These are phyloP conservation scores for Domatiomyces catenatus DNA, from an alignment of 2,329 filamentous ascomycete species.

Conservation along the genomic window DNA sequence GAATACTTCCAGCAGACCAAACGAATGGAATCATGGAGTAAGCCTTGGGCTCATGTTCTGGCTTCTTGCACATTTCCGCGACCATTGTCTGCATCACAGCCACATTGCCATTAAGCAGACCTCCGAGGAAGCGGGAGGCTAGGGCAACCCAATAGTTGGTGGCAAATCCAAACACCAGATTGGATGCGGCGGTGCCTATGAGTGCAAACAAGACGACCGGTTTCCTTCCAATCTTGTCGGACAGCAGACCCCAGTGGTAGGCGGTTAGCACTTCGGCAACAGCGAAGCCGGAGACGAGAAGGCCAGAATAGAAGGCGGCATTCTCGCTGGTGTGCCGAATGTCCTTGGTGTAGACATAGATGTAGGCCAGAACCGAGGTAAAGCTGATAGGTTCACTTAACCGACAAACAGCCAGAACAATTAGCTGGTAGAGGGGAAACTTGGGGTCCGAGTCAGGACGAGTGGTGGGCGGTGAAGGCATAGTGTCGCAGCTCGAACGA, in stretches of 20 bases:
- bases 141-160: conserved; percentile 29
- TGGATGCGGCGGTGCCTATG: conserved; percentile 24
- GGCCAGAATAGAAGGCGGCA: conserved; percentile 5
- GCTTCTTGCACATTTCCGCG: conserved; percentile 51
- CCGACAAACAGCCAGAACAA: conserved; percentile 19
- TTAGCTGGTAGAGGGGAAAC: background rate
- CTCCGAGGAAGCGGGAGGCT: conserved; percentile 36
- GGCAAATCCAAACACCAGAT: conserved; percentile 28
- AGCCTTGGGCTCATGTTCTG: conserved; percentile 26
- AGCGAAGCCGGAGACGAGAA: conserved; percentile 28
- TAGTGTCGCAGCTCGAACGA: background rate
- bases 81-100: conserved; percentile 62
- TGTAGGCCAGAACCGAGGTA: conserved; percentile 32
- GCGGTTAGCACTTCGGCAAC: conserved; percentile 30
- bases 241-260: conserved; percentile 28
- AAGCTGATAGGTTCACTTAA: conserved; percentile 33
- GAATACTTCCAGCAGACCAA: conserved; percentile 2
- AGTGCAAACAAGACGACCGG: conserved; percentile 23
- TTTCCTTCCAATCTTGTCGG: conserved; percentile 25
- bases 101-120: conserved; percentile 54
- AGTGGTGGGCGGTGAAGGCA: background rate
- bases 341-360: conserved; percentile 27
- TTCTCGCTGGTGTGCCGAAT: conserved; percentile 20
- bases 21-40: conserved; percentile 6
- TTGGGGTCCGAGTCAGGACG: background rate